Conservation (phyloP, 768 basidiomycete genomes). For the Termitomyces sp. region DNA sequence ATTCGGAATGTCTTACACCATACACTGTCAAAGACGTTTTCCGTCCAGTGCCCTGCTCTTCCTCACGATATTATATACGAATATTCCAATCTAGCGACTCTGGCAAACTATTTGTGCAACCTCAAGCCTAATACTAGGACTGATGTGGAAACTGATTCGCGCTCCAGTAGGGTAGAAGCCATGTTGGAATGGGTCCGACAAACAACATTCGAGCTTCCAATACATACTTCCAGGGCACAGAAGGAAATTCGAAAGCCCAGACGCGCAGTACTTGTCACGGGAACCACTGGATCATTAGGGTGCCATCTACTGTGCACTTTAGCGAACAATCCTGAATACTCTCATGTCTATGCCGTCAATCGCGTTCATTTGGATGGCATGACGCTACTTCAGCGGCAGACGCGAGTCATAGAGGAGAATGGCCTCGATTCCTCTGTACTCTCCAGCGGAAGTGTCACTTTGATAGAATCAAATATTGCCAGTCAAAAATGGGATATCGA, state of each 20-base stretch:
- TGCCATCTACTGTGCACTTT: constrained; percentile 24
- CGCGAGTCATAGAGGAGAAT: background rate
- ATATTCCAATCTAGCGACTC: background rate
- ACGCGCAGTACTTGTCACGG: constrained; percentile 30
- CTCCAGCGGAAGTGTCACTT: background rate
- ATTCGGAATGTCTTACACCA: constrained; percentile 25
- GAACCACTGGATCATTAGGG: constrained; percentile 33
- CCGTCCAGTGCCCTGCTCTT: background rate
- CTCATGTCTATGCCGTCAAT: constrained; percentile 29
- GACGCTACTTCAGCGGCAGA: background rate
- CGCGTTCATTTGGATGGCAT: background rate
- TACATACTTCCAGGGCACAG: background rate
- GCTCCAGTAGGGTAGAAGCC: constrained; percentile 8
- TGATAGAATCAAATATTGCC: background rate
- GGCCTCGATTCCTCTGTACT: background rate
- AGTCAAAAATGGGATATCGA: background rate
- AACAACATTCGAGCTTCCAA: background rate
- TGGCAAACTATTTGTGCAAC: background rate
- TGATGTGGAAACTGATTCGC: background rate
- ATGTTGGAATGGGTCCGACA: constrained; percentile 3
- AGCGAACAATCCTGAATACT: constrained; percentile 11
- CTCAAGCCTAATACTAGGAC: background rate
- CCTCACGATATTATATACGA: background rate
- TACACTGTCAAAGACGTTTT: background rate
- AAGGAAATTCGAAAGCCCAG: background rate